phyloP scores from a whole-genome alignment of 768 basidiomycete genomes.

The Pulveroboletus ravenelii region DNA sequence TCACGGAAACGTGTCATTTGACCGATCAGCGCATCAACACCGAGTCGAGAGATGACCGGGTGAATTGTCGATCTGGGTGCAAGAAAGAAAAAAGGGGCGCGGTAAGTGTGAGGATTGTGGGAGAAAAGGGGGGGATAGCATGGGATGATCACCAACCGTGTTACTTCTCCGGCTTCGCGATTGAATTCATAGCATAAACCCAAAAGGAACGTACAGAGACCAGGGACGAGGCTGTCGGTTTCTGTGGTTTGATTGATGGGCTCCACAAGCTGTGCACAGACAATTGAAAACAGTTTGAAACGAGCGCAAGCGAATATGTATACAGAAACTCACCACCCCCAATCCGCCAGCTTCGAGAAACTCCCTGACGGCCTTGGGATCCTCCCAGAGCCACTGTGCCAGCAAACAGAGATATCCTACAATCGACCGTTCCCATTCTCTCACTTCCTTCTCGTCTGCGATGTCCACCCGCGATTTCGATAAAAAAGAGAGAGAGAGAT shows the following conservation, averaged over 20 bases:
- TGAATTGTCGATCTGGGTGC: conserved; percentile 70
- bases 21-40: conserved; percentile 82
- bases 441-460: conserved; percentile 60
- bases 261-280: conserved; percentile 69
- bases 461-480: conserved; percentile 52
- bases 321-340: conserved; percentile 64
- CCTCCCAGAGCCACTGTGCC: conserved; percentile 96
- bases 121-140: background rate
- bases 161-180: conserved; percentile 91
- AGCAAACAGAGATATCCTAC: conserved; percentile 81
- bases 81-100: background rate
- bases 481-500: conserved; percentile 81
- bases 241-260: conserved; percentile 90
- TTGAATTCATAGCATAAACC: conserved; percentile 97
- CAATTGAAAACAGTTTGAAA: too few relatives aligned
- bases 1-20: conserved; percentile 85
- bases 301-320: background rate
- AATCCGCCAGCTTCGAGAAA: conserved; percentile 89
- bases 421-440: conserved; percentile 89
- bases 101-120: background rate
- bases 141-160: conserved; percentile 64
- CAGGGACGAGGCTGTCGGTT: conserved; percentile 80
- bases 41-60: conserved; percentile 85
- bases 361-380: conserved; percentile 79
- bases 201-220: conserved; percentile 85